A percentile compares a stretch with the other conserved stretches of the same genome.
phyloP scores from a whole-genome alignment of 495 filamentous ascomycete species.

The Bombardia bombarda region DNA sequence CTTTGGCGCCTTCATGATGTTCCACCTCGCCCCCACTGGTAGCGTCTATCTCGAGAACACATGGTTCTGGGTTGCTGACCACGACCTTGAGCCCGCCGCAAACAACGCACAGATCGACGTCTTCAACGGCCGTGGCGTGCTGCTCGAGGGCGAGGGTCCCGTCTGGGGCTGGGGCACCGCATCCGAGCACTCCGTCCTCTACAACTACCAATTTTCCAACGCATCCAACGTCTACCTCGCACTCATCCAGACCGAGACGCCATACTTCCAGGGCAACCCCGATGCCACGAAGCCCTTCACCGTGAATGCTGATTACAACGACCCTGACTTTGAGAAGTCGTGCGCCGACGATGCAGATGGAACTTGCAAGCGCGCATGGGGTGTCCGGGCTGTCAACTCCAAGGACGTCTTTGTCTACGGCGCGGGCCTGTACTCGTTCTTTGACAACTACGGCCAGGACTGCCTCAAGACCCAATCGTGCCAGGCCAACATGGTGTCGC shows the following conservation, averaged over 20 bases:
- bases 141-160: conserved; percentile 59
- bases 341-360: conserved; percentile 48
- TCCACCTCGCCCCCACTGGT: conserved; percentile 66
- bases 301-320: conserved; percentile 53
- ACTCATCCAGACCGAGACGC: conserved; percentile 84
- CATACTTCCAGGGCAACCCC: conserved; percentile 88
- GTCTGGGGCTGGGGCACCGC: conserved; percentile 71
- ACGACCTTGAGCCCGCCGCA: conserved; percentile 72
- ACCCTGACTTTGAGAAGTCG: conserved; percentile 65
- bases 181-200: conserved; percentile 82
- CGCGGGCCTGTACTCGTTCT: conserved; percentile 79
- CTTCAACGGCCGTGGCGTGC: conserved; percentile 82
- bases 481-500: conserved; percentile 78
- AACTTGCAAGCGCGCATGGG: conserved; percentile 82
- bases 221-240: conserved; percentile 79
- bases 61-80: conserved; percentile 95
- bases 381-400: conserved; percentile 67
- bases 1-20: conserved; percentile 70
- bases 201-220: conserved; percentile 77
- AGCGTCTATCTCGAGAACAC: conserved; percentile 82
- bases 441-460: conserved; percentile 72
- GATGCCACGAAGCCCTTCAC: conserved; percentile 60
- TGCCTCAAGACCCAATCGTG: conserved; percentile 71
- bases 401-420: conserved; percentile 66
- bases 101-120: conserved; percentile 83